Percentiles rank a stretch among this genome's conserved stretches.
These are phyloP conservation scores for Fusarium burgessii DNA, from an alignment of 2,329 filamentous ascomycete species.

Conservation along the genomic window DNA sequence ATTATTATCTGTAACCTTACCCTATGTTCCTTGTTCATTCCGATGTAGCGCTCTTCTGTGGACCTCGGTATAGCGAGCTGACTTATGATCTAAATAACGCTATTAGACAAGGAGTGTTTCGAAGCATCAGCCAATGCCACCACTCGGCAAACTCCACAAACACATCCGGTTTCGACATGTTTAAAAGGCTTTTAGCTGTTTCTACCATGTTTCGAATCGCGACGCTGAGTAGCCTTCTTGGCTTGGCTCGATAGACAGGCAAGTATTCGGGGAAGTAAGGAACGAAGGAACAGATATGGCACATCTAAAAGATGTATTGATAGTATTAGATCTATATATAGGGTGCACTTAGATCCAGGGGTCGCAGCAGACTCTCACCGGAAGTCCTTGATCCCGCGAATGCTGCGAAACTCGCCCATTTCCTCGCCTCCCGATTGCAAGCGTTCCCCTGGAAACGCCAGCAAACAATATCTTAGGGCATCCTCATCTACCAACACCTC, in stretches of 20 bases:
- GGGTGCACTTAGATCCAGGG: not conserved
- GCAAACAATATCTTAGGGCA: not conserved
- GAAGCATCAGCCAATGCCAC: constrained; percentile 9
- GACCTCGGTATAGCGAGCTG: constrained; percentile 3
- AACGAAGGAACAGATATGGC: not conserved
- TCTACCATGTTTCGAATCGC: constrained; percentile 16
- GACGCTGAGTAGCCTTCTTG: not conserved
- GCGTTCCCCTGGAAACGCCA: constrained; percentile 14
- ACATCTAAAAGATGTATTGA: constrained; percentile 5
- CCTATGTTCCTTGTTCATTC: not conserved
- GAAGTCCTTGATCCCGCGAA: not conserved
- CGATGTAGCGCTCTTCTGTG: not conserved
- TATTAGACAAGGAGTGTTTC: constrained; percentile 30
- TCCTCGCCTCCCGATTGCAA: constrained; percentile 10
- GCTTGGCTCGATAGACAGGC: constrained; percentile 9
- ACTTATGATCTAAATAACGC: constrained; percentile 1
- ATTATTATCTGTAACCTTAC: not conserved
- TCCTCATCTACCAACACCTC: constrained; percentile 17
- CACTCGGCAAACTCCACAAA: constrained; percentile 13
- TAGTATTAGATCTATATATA: constrained; percentile 33
- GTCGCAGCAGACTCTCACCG: constrained; percentile 1
- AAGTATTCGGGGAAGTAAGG: not conserved
- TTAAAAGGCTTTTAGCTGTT: constrained; percentile 1
- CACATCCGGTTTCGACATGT: constrained; percentile 10
- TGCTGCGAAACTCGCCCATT: not conserved